Conservation (phyloP, 129 eudicot genomes). For the Cynara cardunculus region DNA sequence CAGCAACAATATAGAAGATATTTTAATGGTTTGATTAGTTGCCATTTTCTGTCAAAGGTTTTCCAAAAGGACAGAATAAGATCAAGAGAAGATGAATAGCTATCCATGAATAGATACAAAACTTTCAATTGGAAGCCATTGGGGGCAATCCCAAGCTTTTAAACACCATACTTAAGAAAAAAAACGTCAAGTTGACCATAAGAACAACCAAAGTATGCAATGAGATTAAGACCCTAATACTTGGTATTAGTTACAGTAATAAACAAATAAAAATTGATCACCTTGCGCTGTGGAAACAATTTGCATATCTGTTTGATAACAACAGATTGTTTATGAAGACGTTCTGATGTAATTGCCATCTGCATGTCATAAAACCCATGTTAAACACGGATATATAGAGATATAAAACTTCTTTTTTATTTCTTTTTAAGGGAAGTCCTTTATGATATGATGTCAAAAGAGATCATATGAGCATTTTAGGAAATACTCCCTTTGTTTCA, state of each 20-base stretch:
- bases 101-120: neutral
- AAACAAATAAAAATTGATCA: conserved; percentile 16
- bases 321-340: conserved; percentile 88
- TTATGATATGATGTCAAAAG: neutral
- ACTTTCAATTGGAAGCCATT: neutral
- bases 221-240: neutral
- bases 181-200: neutral
- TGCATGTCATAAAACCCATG: conserved; percentile 36
- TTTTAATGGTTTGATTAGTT: too few relatives aligned
- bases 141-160: neutral
- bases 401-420: neutral
- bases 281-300: conserved; percentile 92
- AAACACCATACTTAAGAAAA: neutral
- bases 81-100: neutral
- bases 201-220: neutral
- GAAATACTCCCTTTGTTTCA: neutral
- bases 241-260: neutral
- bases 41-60: too few relatives aligned
- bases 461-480: neutral
- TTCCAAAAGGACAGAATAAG: too few relatives aligned
- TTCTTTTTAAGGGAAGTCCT: neutral
- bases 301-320: conserved; percentile 94
- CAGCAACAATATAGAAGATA: too few relatives aligned
- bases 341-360: conserved; percentile 92
- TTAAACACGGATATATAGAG: neutral